Conservation (phyloP, 1,284 basidiomycete genomes). For the Flammula alnicola region DNA sequence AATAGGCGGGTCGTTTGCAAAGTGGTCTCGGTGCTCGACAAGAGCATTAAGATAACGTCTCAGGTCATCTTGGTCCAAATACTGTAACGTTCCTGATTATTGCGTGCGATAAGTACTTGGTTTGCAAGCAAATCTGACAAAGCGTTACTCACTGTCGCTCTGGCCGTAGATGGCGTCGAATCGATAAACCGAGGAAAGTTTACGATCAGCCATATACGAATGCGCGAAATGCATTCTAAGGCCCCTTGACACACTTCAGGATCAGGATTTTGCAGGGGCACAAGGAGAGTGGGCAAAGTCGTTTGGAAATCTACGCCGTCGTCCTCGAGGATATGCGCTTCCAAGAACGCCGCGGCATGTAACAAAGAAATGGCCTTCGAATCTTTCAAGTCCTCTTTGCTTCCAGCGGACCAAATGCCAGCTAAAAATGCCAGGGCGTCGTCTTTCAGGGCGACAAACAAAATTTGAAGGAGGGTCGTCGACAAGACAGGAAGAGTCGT, state of each 20-base stretch:
- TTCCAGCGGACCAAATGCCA: conserved; percentile 59
- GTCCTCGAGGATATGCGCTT: conserved; percentile 60
- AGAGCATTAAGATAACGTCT: conserved; percentile 69
- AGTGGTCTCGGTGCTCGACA: conserved; percentile 58
- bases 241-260: conserved; percentile 66
- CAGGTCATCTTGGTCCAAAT: conserved; percentile 77
- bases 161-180: conserved; percentile 84
- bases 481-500: conserved; percentile 52
- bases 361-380: conserved; percentile 52
- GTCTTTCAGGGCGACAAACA: conserved; percentile 75
- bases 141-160: conserved; percentile 54
- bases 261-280: conserved; percentile 62
- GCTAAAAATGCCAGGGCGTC: conserved; percentile 84
- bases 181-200: conserved; percentile 71
- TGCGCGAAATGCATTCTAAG: conserved; percentile 62
- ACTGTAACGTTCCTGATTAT: conserved; percentile 68
- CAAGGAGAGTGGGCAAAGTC: conserved; percentile 78
- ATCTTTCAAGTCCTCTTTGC: conserved; percentile 28
- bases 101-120: background rate
- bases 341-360: conserved; percentile 78
- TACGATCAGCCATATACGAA: conserved; percentile 49
- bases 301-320: conserved; percentile 85
- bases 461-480: conserved; percentile 57
- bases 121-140: conserved; percentile 4
- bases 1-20: conserved; percentile 72